Evolutionary conservation across 202 grass and related monocot species (phyloP).

Genomic region (Cymbopogon flexuosus): DNA sequence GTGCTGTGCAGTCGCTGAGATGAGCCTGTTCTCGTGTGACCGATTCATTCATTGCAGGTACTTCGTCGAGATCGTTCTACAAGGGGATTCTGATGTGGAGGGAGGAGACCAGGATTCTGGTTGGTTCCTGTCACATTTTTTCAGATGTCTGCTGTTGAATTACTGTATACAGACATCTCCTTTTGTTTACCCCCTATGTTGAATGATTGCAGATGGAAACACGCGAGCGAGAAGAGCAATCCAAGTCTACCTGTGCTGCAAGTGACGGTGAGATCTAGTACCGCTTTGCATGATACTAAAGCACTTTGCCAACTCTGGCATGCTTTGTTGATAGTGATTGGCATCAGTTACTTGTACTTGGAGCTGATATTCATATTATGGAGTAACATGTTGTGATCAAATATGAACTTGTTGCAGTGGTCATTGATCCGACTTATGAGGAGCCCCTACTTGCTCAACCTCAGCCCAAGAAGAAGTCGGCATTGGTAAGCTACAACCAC

Average conservation of each 20-base stretch:
- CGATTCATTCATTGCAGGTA: conserved; percentile 53
- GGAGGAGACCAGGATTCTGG: conserved; percentile 76
- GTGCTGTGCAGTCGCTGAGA: background rate
- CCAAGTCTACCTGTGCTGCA: conserved; percentile 7
- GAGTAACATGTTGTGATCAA: background rate
- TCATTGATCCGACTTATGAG: conserved; percentile 40
- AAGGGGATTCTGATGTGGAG: conserved; percentile 93
- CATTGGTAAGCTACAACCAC: conserved; percentile 45
- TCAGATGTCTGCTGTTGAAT: background rate
- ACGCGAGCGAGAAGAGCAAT: conserved; percentile 43
- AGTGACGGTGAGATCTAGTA: conserved; percentile 24
- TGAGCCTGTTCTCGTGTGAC: background rate
- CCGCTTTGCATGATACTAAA: background rate
- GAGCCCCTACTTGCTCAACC: conserved; percentile 62
- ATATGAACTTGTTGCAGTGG: conserved; percentile 43
- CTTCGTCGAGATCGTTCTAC: conserved; percentile 89
- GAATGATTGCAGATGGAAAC: conserved; percentile 57
- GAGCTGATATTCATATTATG: conserved; percentile 17
- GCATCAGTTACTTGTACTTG: background rate
- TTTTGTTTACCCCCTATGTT: background rate
- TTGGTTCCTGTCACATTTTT: conserved; percentile 35
- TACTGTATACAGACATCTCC: background rate
- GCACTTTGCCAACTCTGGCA: background rate
- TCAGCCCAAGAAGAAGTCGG: conserved; percentile 51
- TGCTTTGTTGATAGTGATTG: background rate